Percentiles rank a stretch among this genome's conserved stretches.
These are phyloP conservation scores for Middelhovenomyces tepae DNA, from an alignment of 805 yeast species.

Conservation along the genomic window DNA sequence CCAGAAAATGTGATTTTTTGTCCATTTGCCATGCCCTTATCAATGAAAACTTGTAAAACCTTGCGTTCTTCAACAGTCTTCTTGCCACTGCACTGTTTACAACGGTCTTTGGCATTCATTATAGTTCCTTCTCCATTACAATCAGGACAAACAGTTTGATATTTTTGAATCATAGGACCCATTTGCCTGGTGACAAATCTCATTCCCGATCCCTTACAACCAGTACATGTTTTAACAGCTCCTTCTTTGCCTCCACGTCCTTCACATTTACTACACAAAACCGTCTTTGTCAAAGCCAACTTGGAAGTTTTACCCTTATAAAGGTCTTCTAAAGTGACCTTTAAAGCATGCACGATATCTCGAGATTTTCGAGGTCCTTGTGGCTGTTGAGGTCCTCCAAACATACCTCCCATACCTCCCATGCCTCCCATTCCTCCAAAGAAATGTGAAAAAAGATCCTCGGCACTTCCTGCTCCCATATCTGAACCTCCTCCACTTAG, in stretches of 20 bases:
- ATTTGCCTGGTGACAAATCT: slow-evolving; percentile 91
- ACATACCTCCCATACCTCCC: slow-evolving; percentile 32
- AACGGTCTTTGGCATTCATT: slow-evolving; percentile 77
- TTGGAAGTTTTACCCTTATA: slow-evolving; percentile 91
- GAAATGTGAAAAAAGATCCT: slow-evolving; percentile 71
- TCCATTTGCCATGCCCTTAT: slow-evolving; percentile 95
- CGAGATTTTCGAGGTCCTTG: slow-evolving; percentile 83
- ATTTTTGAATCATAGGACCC: slow-evolving; percentile 99
- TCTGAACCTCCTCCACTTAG: slow-evolving; percentile 59
- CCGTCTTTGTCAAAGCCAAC: slow-evolving; percentile 86
- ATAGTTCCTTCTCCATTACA: slow-evolving; percentile 92
- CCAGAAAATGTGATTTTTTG: slow-evolving; percentile 86
- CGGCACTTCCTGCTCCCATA: slow-evolving; percentile 59
- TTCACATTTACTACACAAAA: slow-evolving; percentile 78
- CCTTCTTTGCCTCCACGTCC: slow-evolving; percentile 97
- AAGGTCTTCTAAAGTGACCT: slow-evolving; percentile 83
- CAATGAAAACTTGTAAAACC: slow-evolving; percentile 87
- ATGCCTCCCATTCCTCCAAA: slow-evolving; percentile 55
- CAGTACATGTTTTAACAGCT: slow-evolving; percentile 73
- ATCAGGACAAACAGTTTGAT: slow-evolving; percentile 86
- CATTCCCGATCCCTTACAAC: slow-evolving; percentile 89
- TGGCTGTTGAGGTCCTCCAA: slow-evolving; percentile 47
- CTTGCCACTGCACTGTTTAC: slow-evolving; percentile 81
- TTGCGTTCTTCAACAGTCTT: slow-evolving; percentile 83
- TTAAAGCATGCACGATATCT: slow-evolving; percentile 82